Base-by-base conservation (phyloP, 805 yeast genomes). In the Jamesozyma spencerorum region DNA sequence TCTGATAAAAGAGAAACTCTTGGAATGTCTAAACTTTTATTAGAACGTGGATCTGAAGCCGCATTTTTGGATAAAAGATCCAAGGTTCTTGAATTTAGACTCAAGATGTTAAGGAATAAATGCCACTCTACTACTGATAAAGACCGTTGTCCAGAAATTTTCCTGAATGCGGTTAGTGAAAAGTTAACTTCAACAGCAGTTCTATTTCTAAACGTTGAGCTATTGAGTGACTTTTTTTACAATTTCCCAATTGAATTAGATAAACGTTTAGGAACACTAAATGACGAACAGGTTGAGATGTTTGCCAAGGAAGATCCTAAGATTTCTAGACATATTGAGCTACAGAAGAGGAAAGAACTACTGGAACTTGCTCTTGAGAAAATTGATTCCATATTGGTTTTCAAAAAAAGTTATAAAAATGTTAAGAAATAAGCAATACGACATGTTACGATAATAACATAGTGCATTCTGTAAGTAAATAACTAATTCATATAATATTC, bases 261-360 rank as follows among this genome's bases (percentile, higher is more conserved):
- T 59, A 69, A 70, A 38, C 77, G 78, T 48, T 72, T 92, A 41
- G 68, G 70, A 45, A 70, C 71, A 32, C 66, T 92, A 54, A 68
- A 76, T 7, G 71, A 72, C 38, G 94, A 85, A 40, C 94, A 88
- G 55, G 72, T 92, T 38, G 97, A 88, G 54, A 64, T 65, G 44
- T 85, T 90, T 65, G 98, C 98, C 0, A 85, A 86, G 51, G 97
- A 92, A 62, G 96, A 92, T 63, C 92, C 95, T 17, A 84, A 80
- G 63, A 77, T 94, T 42, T 82, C 82, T 58, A 74, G 81, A 51
- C 99, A 92, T 55, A 83, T 92, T 50, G 96, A 90, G 55, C 64
- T 94, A 46, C 99, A 92, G 60, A 90, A 86, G 61, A 76, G 97
- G 36, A 92, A 90, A 59, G 95, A 87, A 53, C 64, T 87, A 41